Evolutionary conservation across 2,329 filamentous ascomycete genomes (phyloP).

Genomic region (Diplodia mutila): DNA sequence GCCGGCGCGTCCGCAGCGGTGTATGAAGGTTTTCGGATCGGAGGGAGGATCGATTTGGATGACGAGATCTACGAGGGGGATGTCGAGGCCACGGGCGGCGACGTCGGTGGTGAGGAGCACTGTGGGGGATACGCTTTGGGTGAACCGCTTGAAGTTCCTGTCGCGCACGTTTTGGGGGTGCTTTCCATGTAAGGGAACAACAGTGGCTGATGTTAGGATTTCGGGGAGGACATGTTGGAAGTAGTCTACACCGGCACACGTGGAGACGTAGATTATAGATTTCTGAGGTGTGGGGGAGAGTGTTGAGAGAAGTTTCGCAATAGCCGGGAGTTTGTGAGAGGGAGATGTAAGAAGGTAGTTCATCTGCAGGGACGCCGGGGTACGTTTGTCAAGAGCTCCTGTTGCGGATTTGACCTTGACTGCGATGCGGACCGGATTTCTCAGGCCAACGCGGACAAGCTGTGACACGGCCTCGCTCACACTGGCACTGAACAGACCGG

Average conservation of each 20-base stretch:
- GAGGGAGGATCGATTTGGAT: constrained; percentile 84
- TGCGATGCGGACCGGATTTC: constrained; percentile 92
- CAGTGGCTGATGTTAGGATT: constrained; percentile 65
- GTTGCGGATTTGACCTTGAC: constrained; percentile 75
- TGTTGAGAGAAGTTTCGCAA: constrained; percentile 70
- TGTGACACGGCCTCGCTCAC: constrained; percentile 95
- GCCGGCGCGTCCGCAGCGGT: constrained; percentile 66
- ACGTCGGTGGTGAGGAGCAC: constrained; percentile 92
- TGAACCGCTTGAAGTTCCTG: constrained; percentile 83
- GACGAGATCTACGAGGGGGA: constrained; percentile 88
- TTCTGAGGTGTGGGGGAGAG: constrained; percentile 78
- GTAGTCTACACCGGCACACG: constrained; percentile 93
- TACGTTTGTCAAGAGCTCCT: constrained; percentile 80
- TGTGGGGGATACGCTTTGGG: constrained; percentile 72
- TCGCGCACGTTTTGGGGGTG: constrained; percentile 84
- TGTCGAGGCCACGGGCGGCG: constrained; percentile 86
- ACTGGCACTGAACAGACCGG: constrained; percentile 91
- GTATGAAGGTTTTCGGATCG: constrained; percentile 82
- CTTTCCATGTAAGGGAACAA: constrained; percentile 89
- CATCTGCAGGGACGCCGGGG: constrained; percentile 91
- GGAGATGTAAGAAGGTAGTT: constrained; percentile 77
- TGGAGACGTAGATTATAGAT: constrained; percentile 89
- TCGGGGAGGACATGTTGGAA: constrained; percentile 78
- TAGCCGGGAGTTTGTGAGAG: constrained; percentile 76
- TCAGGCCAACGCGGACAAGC: constrained; percentile 85